A percentile compares a stretch with the other conserved stretches of the same genome.
Evolutionary conservation across 805 yeast genomes (phyloP).

Genomic region (Teunomyces stri): DNA sequence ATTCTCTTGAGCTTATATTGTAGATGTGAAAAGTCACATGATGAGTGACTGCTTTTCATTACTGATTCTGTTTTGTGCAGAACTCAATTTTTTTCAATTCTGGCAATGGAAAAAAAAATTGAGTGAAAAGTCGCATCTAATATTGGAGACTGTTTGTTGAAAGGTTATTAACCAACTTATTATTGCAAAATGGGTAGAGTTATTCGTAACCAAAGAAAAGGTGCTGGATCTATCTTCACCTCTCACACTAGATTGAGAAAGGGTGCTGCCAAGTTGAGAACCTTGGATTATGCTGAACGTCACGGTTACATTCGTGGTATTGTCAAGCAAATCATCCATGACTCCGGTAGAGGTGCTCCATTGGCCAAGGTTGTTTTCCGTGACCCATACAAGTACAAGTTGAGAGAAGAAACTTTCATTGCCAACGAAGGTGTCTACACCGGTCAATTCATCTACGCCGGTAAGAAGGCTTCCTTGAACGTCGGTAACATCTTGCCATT

Average conservation of each 20-base stretch:
- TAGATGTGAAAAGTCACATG: neutral
- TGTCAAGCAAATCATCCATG: constrained; percentile 98
- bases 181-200: constrained; percentile 66
- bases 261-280: constrained; percentile 99
- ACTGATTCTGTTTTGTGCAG: neutral
- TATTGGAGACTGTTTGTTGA: neutral
- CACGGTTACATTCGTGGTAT: constrained; percentile 99
- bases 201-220: constrained; percentile 99
- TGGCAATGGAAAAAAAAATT: neutral
- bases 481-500: constrained; percentile 97
- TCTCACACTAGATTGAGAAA: constrained; percentile 99
- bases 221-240: constrained; percentile 99
- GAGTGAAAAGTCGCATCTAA: neutral
- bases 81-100: neutral
- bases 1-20: neutral
- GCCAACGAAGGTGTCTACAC: constrained; percentile 99
- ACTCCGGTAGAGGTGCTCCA: constrained; percentile 99
- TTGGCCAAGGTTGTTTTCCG: constrained; percentile 94
- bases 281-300: constrained; percentile 98
- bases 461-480: constrained; percentile 96
- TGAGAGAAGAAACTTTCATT: constrained; percentile 97
- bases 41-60: constrained; percentile 7
- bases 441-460: constrained; percentile 98
- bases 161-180: constrained; percentile 9
- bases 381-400: constrained; percentile 98